A percentile compares a stretch with the other conserved stretches of the same genome.
Evolutionary conservation across 768 basidiomycete species (phyloP).

Genomic region (Dacryopinax primogenitus): DNA sequence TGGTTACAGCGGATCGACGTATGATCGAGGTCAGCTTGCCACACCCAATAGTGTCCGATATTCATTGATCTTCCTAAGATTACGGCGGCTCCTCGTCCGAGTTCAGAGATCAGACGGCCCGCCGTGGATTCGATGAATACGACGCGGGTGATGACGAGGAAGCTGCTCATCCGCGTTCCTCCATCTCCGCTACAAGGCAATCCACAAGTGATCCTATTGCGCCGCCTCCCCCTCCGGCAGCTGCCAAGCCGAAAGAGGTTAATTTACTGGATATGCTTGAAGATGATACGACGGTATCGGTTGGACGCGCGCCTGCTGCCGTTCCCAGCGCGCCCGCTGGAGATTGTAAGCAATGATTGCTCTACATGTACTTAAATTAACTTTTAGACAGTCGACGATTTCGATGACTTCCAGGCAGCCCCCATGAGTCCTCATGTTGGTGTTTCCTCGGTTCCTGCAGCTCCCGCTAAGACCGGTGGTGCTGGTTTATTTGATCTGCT

Average conservation of each 20-base stretch:
- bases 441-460: constrained; percentile 6
- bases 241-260: constrained; percentile 34
- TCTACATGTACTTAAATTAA: not conserved
- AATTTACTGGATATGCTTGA: constrained; percentile 69
- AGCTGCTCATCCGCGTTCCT: constrained; percentile 27
- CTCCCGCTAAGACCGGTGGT: constrained; percentile 15
- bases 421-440: constrained; percentile 16
- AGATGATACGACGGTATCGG: constrained; percentile 43
- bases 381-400: constrained; percentile 25
- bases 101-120: constrained; percentile 44
- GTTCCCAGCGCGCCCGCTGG: constrained; percentile 23
- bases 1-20: constrained; percentile 10
- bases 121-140: constrained; percentile 77
- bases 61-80: constrained; percentile 17
- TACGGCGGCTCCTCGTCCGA: constrained; percentile 27
- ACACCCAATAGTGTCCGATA: constrained; percentile 11
- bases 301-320: constrained; percentile 26
- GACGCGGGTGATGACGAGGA: constrained; percentile 89
- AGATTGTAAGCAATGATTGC: constrained; percentile 19
- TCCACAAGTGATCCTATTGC: constrained; percentile 22
- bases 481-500: constrained; percentile 27
- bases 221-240: constrained; percentile 29
- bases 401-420: constrained; percentile 34
- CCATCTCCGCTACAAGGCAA: constrained; percentile 27
- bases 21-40: not conserved